Evolutionary conservation across 805 yeast genomes (phyloP).

Genomic region (Priceomyces fermenticarens): DNA sequence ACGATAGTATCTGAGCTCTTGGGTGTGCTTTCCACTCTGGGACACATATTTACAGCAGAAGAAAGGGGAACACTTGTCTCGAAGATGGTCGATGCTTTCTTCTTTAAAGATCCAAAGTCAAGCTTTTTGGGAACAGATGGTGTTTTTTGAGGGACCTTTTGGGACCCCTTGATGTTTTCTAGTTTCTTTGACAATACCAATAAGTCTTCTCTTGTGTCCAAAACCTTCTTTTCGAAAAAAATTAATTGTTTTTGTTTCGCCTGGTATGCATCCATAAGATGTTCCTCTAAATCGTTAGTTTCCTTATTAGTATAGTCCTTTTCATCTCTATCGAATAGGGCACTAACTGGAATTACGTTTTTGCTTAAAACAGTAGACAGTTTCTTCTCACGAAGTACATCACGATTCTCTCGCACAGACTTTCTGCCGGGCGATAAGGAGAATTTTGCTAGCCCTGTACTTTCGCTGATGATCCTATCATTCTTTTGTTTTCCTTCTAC

Average conservation of each 20-base stretch:
- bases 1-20: conserved; percentile 1
- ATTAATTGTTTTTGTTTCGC: conserved; percentile 51
- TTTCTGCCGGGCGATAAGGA: conserved; percentile 19
- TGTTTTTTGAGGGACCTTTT: too few species aligned
- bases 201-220: conserved; percentile 32
- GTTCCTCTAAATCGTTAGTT: conserved; percentile 4
- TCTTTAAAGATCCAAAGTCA: conserved; percentile 13
- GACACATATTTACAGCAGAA: not conserved
- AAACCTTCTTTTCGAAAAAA: conserved; percentile 44
- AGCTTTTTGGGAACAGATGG: conserved; percentile 1
- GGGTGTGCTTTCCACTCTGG: not conserved
- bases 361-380: conserved; percentile 4
- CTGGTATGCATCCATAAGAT: conserved; percentile 33
- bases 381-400: too few species aligned
- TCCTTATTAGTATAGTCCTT: too few species aligned
- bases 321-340: conserved; percentile 22
- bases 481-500: conserved; percentile 2
- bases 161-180: conserved; percentile 10
- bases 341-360: conserved; percentile 32
- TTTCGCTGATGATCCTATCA: conserved; percentile 42
- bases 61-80: conserved; percentile 2
- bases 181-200: conserved; percentile 22
- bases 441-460: conserved; percentile 51
- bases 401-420: too few species aligned
- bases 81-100: conserved; percentile 20